Percentiles rank a stretch among this genome's conserved stretches.
These are phyloP conservation scores for Leucocoprinus sp. DNA, from an alignment of 768 basidiomycete genomes.

Conservation along the genomic window DNA sequence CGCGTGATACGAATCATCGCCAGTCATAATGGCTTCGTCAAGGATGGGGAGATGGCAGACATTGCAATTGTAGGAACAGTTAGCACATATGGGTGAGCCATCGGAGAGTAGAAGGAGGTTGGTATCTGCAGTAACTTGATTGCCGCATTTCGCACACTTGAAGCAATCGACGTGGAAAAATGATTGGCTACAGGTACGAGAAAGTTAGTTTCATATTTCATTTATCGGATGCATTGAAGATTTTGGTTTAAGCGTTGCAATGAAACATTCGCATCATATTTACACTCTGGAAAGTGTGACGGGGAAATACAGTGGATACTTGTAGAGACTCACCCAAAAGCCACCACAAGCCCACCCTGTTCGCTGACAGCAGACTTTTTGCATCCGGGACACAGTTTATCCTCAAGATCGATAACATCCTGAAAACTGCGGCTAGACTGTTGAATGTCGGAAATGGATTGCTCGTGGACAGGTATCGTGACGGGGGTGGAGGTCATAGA, in stretches of 20 bases:
- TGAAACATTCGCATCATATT: background rate
- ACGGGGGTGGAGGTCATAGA: slow-evolving; percentile 16
- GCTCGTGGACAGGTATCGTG: slow-evolving; percentile 25
- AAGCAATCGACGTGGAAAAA: slow-evolving; percentile 95
- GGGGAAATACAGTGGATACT: background rate
- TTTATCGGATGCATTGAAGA: background rate
- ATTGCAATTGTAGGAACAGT: slow-evolving; percentile 93
- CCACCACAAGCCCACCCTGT: slow-evolving; percentile 82
- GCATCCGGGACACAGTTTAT: slow-evolving; percentile 76
- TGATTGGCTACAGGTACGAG: slow-evolving; percentile 53
- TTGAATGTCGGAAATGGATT: slow-evolving; percentile 28
- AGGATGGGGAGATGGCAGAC: slow-evolving; percentile 91
- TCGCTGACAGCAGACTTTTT: slow-evolving; percentile 74
- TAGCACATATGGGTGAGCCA: slow-evolving; percentile 92
- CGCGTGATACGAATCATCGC: slow-evolving; percentile 97
- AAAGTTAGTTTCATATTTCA: slow-evolving; percentile 8
- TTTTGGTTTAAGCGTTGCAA: background rate
- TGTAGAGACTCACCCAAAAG: slow-evolving; percentile 72
- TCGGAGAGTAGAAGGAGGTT: slow-evolving; percentile 95
- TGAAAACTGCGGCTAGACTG: slow-evolving; percentile 12
- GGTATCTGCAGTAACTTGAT: slow-evolving; percentile 92
- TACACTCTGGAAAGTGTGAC: slow-evolving; percentile 1
- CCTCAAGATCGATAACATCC: slow-evolving; percentile 30
- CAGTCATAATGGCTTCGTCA: slow-evolving; percentile 99
- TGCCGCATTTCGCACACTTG: slow-evolving; percentile 92